Conservation (phyloP, 1,284 basidiomycete genomes). For the Marasmius tenuissimus region DNA sequence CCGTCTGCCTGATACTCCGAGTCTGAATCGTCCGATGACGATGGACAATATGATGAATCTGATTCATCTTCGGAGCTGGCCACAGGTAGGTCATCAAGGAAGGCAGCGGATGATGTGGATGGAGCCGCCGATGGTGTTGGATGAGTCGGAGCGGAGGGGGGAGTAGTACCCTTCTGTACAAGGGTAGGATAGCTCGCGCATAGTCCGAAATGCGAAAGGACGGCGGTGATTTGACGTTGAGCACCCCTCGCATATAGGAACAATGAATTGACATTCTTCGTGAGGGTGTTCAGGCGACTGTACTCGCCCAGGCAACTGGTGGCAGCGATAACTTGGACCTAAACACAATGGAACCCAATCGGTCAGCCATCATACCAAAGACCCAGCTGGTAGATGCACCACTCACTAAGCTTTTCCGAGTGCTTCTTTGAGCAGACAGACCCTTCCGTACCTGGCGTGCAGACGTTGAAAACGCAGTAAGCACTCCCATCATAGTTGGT, state of each 20-base stretch:
- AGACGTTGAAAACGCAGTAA: neutral
- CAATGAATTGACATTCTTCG: constrained; percentile 24
- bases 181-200: constrained; percentile 27
- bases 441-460: neutral
- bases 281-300: constrained; percentile 30
- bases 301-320: constrained; percentile 24
- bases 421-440: neutral
- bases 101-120: neutral
- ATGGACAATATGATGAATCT: neutral
- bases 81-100: neutral
- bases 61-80: neutral
- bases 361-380: too few relatives aligned
- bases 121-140: neutral
- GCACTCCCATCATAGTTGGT: neutral
- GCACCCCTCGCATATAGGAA: constrained; percentile 33
- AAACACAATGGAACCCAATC: too few relatives aligned
- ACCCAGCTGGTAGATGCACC: neutral
- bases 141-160: neutral
- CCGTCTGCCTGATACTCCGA: neutral
- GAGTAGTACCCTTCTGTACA: constrained; percentile 5
- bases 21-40: neutral
- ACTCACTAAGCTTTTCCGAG: neutral
- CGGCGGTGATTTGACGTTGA: constrained; percentile 25
- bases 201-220: constrained; percentile 25
- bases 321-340: too few relatives aligned